Evolutionary conservation across 75 land plant species (phyloP).

Genomic region (Cupressus sempervirens): DNA sequence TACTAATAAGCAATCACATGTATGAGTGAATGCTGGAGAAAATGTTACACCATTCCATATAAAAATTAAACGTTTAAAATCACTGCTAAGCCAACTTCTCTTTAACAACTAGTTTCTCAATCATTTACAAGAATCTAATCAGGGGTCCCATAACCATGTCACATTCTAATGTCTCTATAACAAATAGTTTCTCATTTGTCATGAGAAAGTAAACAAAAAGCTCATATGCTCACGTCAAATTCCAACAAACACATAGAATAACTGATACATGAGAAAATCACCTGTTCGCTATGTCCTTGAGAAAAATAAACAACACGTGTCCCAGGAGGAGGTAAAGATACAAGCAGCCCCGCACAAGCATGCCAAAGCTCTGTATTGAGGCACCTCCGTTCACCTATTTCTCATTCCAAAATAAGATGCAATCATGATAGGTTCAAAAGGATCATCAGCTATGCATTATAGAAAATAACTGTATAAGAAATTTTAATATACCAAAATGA

Average conservation of each 20-base stretch:
- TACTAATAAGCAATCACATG: not conserved
- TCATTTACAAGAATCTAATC: not conserved
- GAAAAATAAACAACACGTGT: slow-evolving; percentile 73
- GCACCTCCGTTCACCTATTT: slow-evolving; percentile 47
- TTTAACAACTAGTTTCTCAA: not conserved
- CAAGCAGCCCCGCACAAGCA: slow-evolving; percentile 81
- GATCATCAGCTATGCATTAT: not conserved
- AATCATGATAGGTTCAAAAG: not conserved
- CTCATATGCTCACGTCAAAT: not conserved
- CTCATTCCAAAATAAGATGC: not conserved
- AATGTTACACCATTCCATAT: not conserved
- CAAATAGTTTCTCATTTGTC: not conserved
- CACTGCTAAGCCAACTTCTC: not conserved
- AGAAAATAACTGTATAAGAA: not conserved
- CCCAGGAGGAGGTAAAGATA: slow-evolving; percentile 67
- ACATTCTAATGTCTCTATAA: not conserved
- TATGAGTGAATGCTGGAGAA: not conserved
- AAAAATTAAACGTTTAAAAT: not conserved
- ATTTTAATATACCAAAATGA: not conserved
- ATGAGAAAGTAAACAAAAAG: not conserved
- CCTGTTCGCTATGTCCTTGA: slow-evolving; percentile 85
- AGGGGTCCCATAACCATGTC: not conserved
- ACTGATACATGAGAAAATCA: not conserved
- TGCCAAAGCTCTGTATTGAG: slow-evolving; percentile 81
- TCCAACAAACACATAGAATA: not conserved